Conservation (phyloP, 805 yeast species). For the Saccharomycopsis sp. region DNA sequence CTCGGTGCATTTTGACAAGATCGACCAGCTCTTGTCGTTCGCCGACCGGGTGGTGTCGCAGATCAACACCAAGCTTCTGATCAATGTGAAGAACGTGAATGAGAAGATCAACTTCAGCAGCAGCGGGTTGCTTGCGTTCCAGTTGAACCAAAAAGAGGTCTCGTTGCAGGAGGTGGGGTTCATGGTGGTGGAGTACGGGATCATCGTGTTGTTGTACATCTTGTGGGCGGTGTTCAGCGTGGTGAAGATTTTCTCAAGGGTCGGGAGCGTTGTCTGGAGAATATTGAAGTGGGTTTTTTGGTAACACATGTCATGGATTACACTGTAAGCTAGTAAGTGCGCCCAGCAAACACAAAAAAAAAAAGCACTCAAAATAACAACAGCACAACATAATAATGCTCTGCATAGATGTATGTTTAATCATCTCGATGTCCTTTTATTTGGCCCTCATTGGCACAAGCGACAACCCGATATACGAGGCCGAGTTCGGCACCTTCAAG, state of each 20-base stretch:
- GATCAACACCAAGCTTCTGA: constrained; percentile 15
- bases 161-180: constrained; percentile 5
- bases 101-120: constrained; percentile 7
- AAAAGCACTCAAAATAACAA: no score
- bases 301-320: no score
- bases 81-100: constrained; percentile 14
- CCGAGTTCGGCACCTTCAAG: constrained; percentile 72
- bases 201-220: constrained; percentile 13
- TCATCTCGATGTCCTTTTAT: constrained; percentile 67
- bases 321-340: no score
- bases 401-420: no score
- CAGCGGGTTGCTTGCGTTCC: constrained; percentile 1
- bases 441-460: constrained; percentile 80
- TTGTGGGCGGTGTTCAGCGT: constrained; percentile 16
- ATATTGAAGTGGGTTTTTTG: constrained; percentile 23
- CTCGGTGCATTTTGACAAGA: constrained; percentile 13
- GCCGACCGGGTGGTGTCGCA: constrained; percentile 16
- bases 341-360: no score
- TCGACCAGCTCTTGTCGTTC: constrained; percentile 15
- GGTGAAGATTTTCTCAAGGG: constrained; percentile 3
- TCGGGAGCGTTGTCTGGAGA: not conserved
- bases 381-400: no score
- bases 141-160: constrained; percentile 3
- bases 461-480: constrained; percentile 80
- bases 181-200: constrained; percentile 12